Percentiles rank a stretch among this genome's conserved stretches.
Evolutionary conservation across 768 basidiomycete genomes (phyloP).

Genomic region (Myochromella boudieri): DNA sequence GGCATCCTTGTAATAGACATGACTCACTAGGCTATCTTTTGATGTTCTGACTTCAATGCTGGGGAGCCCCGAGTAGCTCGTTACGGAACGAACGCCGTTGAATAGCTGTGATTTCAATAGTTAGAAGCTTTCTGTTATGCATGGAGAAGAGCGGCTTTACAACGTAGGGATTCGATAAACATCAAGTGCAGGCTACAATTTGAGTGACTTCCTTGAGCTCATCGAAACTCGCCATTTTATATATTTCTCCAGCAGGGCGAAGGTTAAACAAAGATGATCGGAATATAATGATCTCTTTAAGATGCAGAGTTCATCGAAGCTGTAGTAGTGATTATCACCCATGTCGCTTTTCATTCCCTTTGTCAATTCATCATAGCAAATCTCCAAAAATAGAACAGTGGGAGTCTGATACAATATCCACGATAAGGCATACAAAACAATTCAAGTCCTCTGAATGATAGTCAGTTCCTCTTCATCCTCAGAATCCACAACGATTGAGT

Average conservation of each 20-base stretch:
- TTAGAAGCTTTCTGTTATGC: neutral
- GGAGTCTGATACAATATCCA: neutral
- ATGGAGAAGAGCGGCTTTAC: slow-evolving; percentile 4
- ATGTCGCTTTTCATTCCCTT: neutral
- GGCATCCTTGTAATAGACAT: neutral
- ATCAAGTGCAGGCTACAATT: neutral
- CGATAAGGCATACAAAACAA: neutral
- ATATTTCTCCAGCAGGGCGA: too few species aligned
- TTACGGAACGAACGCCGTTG: slow-evolving; percentile 1
- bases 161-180: slow-evolving; percentile 7
- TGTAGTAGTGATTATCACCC: too few species aligned
- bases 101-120: neutral
- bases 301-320: neutral
- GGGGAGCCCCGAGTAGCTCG: neutral
- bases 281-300: neutral
- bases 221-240: neutral
- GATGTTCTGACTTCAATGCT: neutral
- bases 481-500: slow-evolving; percentile 37
- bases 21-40: slow-evolving; percentile 1
- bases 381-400: too few species aligned
- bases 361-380: too few species aligned
- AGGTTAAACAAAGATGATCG: too few species aligned
- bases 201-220: neutral
- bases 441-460: neutral
- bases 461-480: slow-evolving; percentile 26